phyloP scores from a whole-genome alignment of 108 stramenopile genomes.

The Chaetoceros muelleri region DNA sequence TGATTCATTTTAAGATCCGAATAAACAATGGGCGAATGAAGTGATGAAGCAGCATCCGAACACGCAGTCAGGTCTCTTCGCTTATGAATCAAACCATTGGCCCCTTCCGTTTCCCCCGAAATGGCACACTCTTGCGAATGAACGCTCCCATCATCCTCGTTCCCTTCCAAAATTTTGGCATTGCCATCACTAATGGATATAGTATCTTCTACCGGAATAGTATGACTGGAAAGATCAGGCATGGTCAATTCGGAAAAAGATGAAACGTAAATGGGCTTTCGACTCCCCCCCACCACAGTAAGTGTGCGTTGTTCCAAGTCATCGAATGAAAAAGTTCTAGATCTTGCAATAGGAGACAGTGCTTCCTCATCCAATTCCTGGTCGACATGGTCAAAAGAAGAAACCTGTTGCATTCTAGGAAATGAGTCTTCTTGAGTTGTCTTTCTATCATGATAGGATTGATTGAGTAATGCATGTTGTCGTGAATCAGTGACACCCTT shows the following conservation, averaged over 20 bases:
- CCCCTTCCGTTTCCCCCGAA: background rate
- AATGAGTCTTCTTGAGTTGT: background rate
- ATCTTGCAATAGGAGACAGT: background rate
- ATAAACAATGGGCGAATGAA: constrained; percentile 57
- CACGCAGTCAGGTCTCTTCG: constrained; percentile 49
- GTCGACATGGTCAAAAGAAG: no score
- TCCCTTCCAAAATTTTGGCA: background rate
- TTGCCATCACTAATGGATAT: background rate
- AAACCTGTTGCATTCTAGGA: background rate
- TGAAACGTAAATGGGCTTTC: background rate
- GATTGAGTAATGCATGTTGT: background rate
- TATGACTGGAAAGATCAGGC: background rate
- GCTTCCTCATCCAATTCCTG: background rate
- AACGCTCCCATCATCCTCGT: background rate
- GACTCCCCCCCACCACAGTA: background rate
- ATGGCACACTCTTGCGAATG: background rate
- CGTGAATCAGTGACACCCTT: background rate
- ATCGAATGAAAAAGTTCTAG: background rate
- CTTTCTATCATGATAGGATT: background rate
- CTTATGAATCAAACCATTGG: constrained; percentile 37
- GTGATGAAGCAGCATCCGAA: constrained; percentile 51
- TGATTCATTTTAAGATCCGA: constrained; percentile 53
- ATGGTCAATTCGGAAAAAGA: background rate
- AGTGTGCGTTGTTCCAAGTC: no score
- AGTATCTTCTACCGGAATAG: background rate